Base-by-base conservation (phyloP, 257 asterid genomes). In the Nicotiana tabacum region DNA sequence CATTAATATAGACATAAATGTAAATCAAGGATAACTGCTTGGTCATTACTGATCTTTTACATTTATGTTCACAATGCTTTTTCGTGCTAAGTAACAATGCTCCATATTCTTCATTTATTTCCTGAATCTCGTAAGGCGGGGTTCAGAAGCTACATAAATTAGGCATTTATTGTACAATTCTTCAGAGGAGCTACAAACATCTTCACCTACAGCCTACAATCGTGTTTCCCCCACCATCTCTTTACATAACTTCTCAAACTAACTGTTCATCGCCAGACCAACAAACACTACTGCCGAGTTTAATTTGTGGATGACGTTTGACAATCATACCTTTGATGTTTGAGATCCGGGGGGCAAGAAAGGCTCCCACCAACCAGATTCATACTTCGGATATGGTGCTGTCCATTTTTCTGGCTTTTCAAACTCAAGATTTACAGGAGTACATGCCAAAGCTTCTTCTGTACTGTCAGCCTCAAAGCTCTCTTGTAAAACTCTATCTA, bases 291-390 rank as follows among this genome's bases (percentile, higher is more conserved):
- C 18, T 72, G 55, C n/a, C 9, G 77, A 68, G 39, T 68, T 68
- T 3, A 6, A 21, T 32, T 32, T 21, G 60, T 64, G 21, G 11
- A 60, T 64, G 81, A 39, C 18, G 32, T 7, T 21, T 30, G 66
- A 46, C 80, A 85, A 77, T 89, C 92, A 93, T 85, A 93, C 96
- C 77, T 83, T 83, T 18, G 87, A 86, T 16, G 94, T 81, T 46
- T 82, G 87, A 61, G 88, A 83, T 77, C 69, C 85, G 16, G 93
- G 85, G 69, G 89, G 97, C 56, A 95, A 92, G 89, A 90, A 95
- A 21, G 91, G 84, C 84, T 91, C 97, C 98, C 98, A 93, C 97
- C 98, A 95, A 30, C 98, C 98, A 5, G 9, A 91, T 79, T 93
- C 90, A 17, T 93, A 95, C 89, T 93, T 95, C 21, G 97, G 87